Base-by-base conservation (phyloP, 108 stramenopile genomes). In the Schizochytrium sp. region DNA sequence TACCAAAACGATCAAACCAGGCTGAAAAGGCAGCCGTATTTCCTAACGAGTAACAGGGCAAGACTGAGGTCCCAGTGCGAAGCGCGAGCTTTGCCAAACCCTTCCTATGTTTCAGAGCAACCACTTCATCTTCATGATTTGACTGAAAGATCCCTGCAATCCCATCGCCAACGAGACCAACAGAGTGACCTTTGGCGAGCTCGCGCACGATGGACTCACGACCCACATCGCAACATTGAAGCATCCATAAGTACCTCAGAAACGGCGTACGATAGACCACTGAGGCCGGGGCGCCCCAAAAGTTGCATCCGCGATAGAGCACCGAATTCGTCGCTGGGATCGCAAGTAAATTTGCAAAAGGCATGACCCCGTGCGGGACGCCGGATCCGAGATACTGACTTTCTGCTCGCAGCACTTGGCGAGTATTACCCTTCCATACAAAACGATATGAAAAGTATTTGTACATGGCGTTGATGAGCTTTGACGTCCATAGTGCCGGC, bases 241-340 rank as follows among this genome's bases (percentile, higher is more conserved):
- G 47, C 28, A 88, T 44, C n/a, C 25, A 47, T 4, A 88, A 48
- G 88, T 88, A 88, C 23, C 88, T 12, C 44, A 88, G 71, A 4
- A 88, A 88, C 44, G 88, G 88, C 63, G 88, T 88, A 1, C 25
- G 69, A 29, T 29, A 88, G 71, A 88, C 88, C 28, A 88, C 88
- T 1, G 58, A 60, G 71, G 88, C 88, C 5, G 88, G 69, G 71
- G 71, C 63, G 44, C 88, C 88, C 25, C 29, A 29, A 48, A 88
- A 88, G 21, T 69, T 28, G 25, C 44, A 28, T 14, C 71, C 88
- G 19, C 23, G 16, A 45, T 83, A 83, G 19, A 83, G 51, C 21
- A 72, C 41, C 21, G 69, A 47, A 34, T 88, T 88, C 21, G 45
- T 48, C 63, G 88, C 88, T 10, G 88, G 88, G 4, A 72, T 88